Base-by-base conservation (phyloP, 1,284 basidiomycete species). In the Agroathelia rolfsii region DNA sequence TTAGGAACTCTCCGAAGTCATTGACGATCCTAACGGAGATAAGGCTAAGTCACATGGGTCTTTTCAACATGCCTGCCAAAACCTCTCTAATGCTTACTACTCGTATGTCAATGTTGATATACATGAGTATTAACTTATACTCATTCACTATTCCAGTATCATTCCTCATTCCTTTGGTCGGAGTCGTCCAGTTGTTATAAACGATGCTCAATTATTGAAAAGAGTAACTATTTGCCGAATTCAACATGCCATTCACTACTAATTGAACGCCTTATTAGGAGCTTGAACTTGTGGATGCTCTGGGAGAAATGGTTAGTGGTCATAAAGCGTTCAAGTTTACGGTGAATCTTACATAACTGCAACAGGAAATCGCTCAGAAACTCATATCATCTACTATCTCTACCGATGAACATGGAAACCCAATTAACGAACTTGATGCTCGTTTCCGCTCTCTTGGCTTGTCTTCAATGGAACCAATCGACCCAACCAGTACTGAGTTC, bases 141-240 rank as follows among this genome's bases (percentile, higher is more conserved):
- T n/a, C n/a, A 32, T 18, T 11, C 26, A 13, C 32, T 32, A n/a
- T 32, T 28, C 13, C 43, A 75, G 72, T 0, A 65, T 76, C 39
- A 76, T 78, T 32, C 75, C 75, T 0, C 75, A 76, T 47, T 65
- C 59, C 18, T 78, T 76, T 43, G 74, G 74, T 11, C 56, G 72
- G 24, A 57, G 49, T 24, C 53, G 66, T 16, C 73, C 72, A 1
- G 55, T 49, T 7, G 48, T 64, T 22, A 76, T 76, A 45, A 53
- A 56, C 42, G 50, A 45, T 24, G 41, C 58, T 36, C 39, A 32
- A 0, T 34, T 53, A 13, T 51, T 78, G 35, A 72, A 75, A 46
- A 61, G 45, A 49, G 66, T 65, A 42, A 24, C n/a, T n/a, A n/a
- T n/a, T n/a, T 3, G 20, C 16, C 16, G 32, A 6, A 20, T 3